phyloP scores from a whole-genome alignment of 2,329 filamentous ascomycete genomes.

The Fusarium chaquense region DNA sequence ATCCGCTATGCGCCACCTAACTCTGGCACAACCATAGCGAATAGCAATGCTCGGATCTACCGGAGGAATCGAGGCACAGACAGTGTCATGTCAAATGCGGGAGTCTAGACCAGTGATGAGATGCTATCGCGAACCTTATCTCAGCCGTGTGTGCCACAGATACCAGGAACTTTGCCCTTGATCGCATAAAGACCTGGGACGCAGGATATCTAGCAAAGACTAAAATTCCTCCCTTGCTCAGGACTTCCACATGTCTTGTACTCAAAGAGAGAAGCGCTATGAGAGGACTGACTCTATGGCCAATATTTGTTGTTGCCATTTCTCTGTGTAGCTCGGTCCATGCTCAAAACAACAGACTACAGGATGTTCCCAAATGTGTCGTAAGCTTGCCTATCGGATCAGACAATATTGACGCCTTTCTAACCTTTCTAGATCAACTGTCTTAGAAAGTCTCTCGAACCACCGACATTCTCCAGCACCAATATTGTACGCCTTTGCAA shows the following conservation, averaged over 20 bases:
- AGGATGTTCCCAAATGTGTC: neutral
- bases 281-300: constrained; percentile 1
- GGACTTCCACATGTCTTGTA: neutral
- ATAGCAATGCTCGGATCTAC: neutral
- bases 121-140: neutral
- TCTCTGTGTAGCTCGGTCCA: neutral
- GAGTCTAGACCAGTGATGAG: neutral
- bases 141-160: neutral
- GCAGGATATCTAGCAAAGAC: neutral
- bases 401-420: neutral
- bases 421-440: neutral
- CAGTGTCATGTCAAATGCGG: neutral
- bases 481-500: neutral
- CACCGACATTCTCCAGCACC: neutral
- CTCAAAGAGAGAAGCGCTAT: neutral
- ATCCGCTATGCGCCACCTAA: neutral
- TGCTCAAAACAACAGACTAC: neutral
- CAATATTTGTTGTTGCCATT: neutral
- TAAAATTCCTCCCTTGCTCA: neutral
- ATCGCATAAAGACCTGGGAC: neutral
- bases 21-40: neutral
- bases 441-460: neutral
- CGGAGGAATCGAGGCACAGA: neutral
- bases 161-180: too few species aligned
- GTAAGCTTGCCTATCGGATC: neutral